Percentiles rank a stretch among this genome's conserved stretches.
These are phyloP conservation scores for Phytopythium kandeliae DNA, from an alignment of 352 stramenopile species.

Conservation along the genomic window DNA sequence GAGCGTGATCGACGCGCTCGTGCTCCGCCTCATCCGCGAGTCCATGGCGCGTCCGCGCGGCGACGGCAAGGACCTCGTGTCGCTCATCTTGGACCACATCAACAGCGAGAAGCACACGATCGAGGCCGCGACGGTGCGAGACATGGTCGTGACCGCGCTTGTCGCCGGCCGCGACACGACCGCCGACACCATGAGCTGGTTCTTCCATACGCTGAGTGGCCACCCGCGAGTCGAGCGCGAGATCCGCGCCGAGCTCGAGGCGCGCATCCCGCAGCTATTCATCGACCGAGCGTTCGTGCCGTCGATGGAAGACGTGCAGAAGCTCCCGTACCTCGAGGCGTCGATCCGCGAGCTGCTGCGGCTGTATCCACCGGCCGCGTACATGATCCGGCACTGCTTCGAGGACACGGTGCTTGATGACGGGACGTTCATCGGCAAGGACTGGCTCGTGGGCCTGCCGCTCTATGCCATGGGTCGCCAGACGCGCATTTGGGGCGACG, in stretches of 20 bases:
- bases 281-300: constrained; percentile 14
- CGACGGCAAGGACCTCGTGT: constrained; percentile 26
- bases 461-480: constrained; percentile 49
- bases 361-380: constrained; percentile 41
- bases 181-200: constrained; percentile 51
- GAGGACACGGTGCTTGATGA: constrained; percentile 58
- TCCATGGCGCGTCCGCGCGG: constrained; percentile 7
- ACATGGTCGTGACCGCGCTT: constrained; percentile 42
- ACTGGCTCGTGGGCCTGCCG: constrained; percentile 44
- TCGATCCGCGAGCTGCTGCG: constrained; percentile 58
- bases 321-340: constrained; percentile 55
- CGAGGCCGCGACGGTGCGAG: constrained; percentile 15
- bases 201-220: constrained; percentile 37
- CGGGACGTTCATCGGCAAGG: constrained; percentile 57
- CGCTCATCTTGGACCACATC: constrained; percentile 25
- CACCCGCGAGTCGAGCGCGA: constrained; percentile 34
- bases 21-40: constrained; percentile 14
- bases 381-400: constrained; percentile 28
- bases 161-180: constrained; percentile 49
- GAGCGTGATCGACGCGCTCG: constrained; percentile 8
- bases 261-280: constrained; percentile 22
- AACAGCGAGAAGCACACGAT: constrained; percentile 6
- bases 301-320: constrained; percentile 33
- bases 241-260: constrained; percentile 29
- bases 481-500: constrained; percentile 50